Percentiles rank a stretch among this genome's conserved stretches.
These are phyloP conservation scores for Agapanthus africanus DNA, from an alignment of 106 monocot genomes.

Conservation along the genomic window DNA sequence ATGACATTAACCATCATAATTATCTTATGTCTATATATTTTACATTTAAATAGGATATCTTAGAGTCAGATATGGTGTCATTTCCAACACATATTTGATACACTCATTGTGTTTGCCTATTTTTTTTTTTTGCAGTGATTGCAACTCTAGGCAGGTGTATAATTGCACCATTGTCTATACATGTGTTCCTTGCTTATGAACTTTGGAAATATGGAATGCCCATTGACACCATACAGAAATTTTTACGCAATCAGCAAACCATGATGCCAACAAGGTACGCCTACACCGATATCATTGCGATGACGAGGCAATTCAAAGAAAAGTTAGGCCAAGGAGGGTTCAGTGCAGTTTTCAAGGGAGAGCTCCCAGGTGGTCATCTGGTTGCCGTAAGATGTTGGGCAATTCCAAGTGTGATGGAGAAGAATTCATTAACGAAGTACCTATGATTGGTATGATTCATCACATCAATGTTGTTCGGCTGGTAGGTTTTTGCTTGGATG, in stretches of 20 bases:
- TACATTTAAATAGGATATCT: too few species aligned
- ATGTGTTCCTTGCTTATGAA: background rate
- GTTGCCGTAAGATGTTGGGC: background rate
- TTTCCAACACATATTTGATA: too few species aligned
- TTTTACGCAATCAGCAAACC: background rate
- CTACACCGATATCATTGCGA: background rate
- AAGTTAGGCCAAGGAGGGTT: background rate
- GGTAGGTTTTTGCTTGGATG: background rate
- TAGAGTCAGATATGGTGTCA: too few species aligned
- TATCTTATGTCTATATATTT: too few species aligned
- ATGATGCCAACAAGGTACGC: background rate
- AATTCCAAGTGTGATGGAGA: background rate
- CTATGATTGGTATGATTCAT: background rate
- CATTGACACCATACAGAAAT: background rate
- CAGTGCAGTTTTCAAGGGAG: background rate
- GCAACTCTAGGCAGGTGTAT: background rate
- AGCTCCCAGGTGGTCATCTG: background rate
- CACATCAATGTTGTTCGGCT: background rate
- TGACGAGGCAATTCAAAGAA: background rate
- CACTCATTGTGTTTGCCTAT: too few species aligned
- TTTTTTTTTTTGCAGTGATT: background rate
- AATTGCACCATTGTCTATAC: background rate
- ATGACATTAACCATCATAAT: too few species aligned
- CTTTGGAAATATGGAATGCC: background rate
- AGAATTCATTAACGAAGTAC: background rate